Evolutionary conservation across 345 rosid genomes (phyloP), one percentile per base, ranked within the genome.

Genomic region (Geranium rotundifolium): DNA sequence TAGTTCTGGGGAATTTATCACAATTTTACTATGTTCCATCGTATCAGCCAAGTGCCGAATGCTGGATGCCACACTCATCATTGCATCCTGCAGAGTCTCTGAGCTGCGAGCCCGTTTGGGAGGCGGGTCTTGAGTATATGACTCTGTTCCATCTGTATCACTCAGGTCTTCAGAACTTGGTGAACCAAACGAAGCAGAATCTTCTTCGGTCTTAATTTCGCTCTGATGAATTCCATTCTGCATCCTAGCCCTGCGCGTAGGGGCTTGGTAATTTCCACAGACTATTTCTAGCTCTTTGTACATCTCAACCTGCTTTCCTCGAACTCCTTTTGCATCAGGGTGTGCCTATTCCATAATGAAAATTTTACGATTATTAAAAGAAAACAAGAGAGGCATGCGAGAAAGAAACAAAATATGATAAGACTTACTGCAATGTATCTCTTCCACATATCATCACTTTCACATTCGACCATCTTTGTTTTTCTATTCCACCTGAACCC

Each of bases 111-210:
- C 66, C 17, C 86, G 78, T 75, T 89, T 86, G 3, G 72, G 73
- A 63, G 81, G 84, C 73, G 83, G 90, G 19, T 82, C 85, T 59
- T 80, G 90, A 74, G 85, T 60, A 58, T 77, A 82, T 19, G 96
- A 89, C 61, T 84, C 88, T 61, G 93, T 86, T 77, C 93, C 96
- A 72, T 89, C 96, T 52, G 93, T 84, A 68, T 84, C 93, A n/a
- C 89, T 82, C 4, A 15, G 66, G 58, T 74, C 81, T 76, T 84
- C 90, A 17, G 90, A 84, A 78, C 84, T 89, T 59, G 69, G 81
- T 19, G 82, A 79, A 27, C 77, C 72, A 65, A 80, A 80, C 17
- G 96, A 89, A 67, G 82, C 79, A 67, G 93, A 84, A 71, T 82
- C 88, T 71, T 84, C 91, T 69, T 86, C 96, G 64, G 73, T 74